Evolutionary conservation across 2,329 filamentous ascomycete genomes (phyloP), one percentile per base, ranked within the genome.

Genomic region (Neofusicoccum parvum): DNA sequence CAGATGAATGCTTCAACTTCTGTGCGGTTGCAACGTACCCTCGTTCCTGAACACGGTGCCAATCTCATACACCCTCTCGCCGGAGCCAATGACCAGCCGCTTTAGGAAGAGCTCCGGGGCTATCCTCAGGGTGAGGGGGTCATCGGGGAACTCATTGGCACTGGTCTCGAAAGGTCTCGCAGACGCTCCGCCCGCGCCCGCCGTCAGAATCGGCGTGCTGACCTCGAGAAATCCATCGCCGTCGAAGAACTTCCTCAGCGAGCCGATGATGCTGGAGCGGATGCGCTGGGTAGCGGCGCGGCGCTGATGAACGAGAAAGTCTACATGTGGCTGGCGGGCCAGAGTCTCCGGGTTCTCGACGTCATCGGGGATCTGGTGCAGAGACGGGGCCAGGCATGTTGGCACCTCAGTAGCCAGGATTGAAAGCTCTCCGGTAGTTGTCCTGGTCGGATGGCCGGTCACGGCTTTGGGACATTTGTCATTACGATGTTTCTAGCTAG

Each of bases 81-180:
- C 88, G 2, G 94, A 94, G 58, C 94, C 94, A 17, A 98, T 86
- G 1, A 98, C 88, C 51, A 99, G 83, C 9, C 95, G 87, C 81
- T 99, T 99, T 48, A 99, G 86, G 90, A 93, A 98, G 41, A 99
- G 82, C 79, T 99, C 95, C 0, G 95, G 95, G 3, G 95, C 95
- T 71, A 99, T 94, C 56, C 95, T 87, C 39, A 99, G 83, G 23
- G 91, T 87, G 41, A 99, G 81, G 63, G 88, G 83, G 66, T 87
- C 89, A 46, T 89, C 85, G 2, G 87, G 83, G 67, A 96, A 89
- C 73, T 94, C 92, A 0, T 90, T 92, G 9, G 92, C 89, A 50
- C 83, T 80, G 0, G 94, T 98, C 69, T 89, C 83, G 75, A 99
- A 99, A 0, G 95, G 92, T 56, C 92, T 88, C 1, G 95, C 95